Evolutionary conservation across 805 yeast genomes (phyloP).

Genomic region (Candida andamanensis): DNA sequence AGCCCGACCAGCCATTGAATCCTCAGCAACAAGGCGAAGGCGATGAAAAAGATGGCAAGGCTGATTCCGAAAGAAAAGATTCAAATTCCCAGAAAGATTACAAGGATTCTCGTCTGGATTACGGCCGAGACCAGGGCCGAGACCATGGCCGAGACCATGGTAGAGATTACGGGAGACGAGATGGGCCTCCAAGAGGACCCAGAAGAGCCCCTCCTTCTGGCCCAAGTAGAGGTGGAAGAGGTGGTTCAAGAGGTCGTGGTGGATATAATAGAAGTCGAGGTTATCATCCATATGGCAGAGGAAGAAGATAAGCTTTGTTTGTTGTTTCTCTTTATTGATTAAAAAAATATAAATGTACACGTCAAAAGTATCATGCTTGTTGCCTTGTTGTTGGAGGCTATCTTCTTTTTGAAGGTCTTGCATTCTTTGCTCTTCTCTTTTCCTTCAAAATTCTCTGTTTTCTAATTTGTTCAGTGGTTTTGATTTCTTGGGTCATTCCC

Average conservation of each 20-base stretch:
- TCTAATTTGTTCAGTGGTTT: constrained; percentile 68
- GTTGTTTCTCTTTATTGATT: background rate
- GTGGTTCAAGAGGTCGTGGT: constrained; percentile 24
- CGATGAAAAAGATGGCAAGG: constrained; percentile 18
- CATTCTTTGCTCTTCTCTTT: constrained; percentile 77
- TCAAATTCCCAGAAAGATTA: background rate
- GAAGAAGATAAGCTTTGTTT: constrained; percentile 13
- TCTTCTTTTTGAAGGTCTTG: constrained; percentile 51
- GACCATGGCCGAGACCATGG: constrained; percentile 3
- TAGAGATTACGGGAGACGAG: constrained; percentile 9
- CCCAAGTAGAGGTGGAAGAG: constrained; percentile 21
- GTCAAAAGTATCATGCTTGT: background rate
- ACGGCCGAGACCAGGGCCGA: too few relatives aligned
- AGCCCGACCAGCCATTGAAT: constrained; percentile 39
- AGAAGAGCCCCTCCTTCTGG: constrained; percentile 37
- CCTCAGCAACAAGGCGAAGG: constrained; percentile 35
- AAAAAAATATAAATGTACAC: constrained; percentile 1
- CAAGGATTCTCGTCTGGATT: too few relatives aligned
- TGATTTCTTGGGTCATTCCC: constrained; percentile 53
- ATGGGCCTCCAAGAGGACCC: constrained; percentile 45
- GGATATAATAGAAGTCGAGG: constrained; percentile 30
- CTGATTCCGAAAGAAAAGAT: constrained; percentile 8
- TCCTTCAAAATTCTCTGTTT: constrained; percentile 68
- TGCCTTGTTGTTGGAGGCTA: too few relatives aligned
- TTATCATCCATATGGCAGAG: constrained; percentile 43